A percentile compares a stretch with the other conserved stretches of the same genome.
Conservation (phyloP, 2,329 filamentous ascomycete species). For the Dothideomycetes sp. region DNA sequence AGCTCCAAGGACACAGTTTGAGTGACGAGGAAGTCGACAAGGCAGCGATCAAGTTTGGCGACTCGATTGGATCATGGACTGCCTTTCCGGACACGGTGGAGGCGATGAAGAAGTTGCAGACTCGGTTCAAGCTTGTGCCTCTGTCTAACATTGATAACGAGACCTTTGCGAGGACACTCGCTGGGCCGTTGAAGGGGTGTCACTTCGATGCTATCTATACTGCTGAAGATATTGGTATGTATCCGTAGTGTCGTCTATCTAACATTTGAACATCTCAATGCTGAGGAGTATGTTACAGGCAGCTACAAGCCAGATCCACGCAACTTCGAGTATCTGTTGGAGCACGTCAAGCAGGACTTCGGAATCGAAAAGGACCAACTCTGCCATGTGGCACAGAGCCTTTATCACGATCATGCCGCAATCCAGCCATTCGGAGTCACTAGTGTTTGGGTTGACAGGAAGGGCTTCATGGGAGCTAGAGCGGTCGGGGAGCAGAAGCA, state of each 20-base stretch:
- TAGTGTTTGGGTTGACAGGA: slow-evolving; percentile 50
- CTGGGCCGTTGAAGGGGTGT: slow-evolving; percentile 40
- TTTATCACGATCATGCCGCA: slow-evolving; percentile 57
- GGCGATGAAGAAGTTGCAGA: slow-evolving; percentile 38
- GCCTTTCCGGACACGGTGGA: slow-evolving; percentile 47
- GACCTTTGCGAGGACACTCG: slow-evolving; percentile 39
- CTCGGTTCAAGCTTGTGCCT: slow-evolving; percentile 47
- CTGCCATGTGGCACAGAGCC: slow-evolving; percentile 57
- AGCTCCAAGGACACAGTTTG: slow-evolving; percentile 28
- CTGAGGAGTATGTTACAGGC: no score
- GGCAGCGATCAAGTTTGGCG: slow-evolving; percentile 38
- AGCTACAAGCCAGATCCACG: slow-evolving; percentile 55
- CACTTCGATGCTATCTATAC: slow-evolving; percentile 56
- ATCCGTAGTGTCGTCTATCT: no score
- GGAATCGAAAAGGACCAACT: slow-evolving; percentile 46
- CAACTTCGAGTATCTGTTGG: slow-evolving; percentile 58
- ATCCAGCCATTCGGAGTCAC: slow-evolving; percentile 49
- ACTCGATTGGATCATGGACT: slow-evolving; percentile 41
- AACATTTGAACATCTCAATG: no score
- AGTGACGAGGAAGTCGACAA: slow-evolving; percentile 30
- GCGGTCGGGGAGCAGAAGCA: background rate
- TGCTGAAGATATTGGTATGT: slow-evolving; percentile 53
- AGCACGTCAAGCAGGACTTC: slow-evolving; percentile 41
- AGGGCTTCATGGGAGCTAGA: slow-evolving; percentile 1
- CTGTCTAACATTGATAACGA: slow-evolving; percentile 49